Base-by-base conservation (phyloP, 768 basidiomycete species). In the Trametopsis cervina region DNA sequence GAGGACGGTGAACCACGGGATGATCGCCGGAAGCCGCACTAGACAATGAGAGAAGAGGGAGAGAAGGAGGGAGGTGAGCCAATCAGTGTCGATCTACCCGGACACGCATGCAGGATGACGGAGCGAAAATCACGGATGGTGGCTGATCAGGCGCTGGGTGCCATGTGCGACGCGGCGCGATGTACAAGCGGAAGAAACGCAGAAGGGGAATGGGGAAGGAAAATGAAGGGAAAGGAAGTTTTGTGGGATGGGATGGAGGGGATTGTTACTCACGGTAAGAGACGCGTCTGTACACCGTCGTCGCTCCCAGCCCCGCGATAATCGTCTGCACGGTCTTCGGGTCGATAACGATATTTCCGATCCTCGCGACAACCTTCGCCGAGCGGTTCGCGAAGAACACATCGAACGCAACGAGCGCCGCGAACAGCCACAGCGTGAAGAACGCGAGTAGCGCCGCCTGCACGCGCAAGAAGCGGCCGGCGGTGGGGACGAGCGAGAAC, bases 1-100 rank as follows among this genome's bases (percentile, higher is more conserved):
- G 4, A 76, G 54, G 51, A 73, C 51, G 0, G 76, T 57, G 52
- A 77, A 64, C 80, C 80, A 82, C 1, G 77, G 75, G 24, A 80
- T 55, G 49, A 78, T 69, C 1, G 76, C 75, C 17, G 75, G 57
- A 21, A 73, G 63, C 40, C 64, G 65, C 54, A 80, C 80, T 82
- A 53, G 4, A 12, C 3, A 17, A n/a, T 18, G 42, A 47, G 45
- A 6, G n/a, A n/a, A n/a, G n/a, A n/a, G 41, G 24, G 5, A 26
- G 43, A 25, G 13, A 13, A 33, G 44, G 47, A 22, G 29, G 17
- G 40, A 52, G 12, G 18, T 29, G 6, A 23, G 22, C 13, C 18
- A 22, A 10, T 6, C 3, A 42, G 17, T 5, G 10, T 21, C 13
- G 37, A 11, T 12, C 46, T 15, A 36, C 26, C 15, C 45, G 9